phyloP scores from a whole-genome alignment of 768 basidiomycete genomes.

The Saitozyma sp. region DNA sequence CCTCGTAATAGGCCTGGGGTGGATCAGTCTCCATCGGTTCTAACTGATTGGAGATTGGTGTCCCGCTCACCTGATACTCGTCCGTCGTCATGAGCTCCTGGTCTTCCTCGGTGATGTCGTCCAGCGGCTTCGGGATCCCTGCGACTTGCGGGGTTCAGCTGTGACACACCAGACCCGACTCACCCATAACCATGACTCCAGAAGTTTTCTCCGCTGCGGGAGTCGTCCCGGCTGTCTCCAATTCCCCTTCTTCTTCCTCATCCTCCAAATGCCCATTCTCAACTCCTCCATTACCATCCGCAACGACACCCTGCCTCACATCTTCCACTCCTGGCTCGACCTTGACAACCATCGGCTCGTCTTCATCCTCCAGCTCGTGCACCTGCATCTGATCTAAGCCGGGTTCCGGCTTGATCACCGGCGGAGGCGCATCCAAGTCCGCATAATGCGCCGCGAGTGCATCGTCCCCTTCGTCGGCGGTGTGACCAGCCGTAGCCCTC shows the following conservation, averaged over 20 bases:
- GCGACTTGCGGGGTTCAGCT: conserved; percentile 58
- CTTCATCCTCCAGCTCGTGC: background rate
- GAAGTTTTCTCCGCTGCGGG: background rate
- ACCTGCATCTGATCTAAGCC: background rate
- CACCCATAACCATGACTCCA: conserved; percentile 26
- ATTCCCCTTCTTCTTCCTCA: conserved; percentile 15
- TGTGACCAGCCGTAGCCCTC: background rate
- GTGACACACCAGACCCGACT: conserved; percentile 5
- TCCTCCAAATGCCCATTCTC: conserved; percentile 13
- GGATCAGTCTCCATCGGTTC: background rate
- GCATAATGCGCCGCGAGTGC: conserved; percentile 37
- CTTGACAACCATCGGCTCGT: conserved; percentile 2
- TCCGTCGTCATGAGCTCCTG: conserved; percentile 91
- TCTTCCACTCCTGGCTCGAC: background rate
- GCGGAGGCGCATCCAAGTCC: conserved; percentile 6
- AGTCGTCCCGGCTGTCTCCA: conserved; percentile 1
- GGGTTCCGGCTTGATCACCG: background rate
- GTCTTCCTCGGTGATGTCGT: conserved; percentile 84
- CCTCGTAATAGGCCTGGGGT: conserved; percentile 21
- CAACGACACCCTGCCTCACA: background rate
- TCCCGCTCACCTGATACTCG: conserved; percentile 66
- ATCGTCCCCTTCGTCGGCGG: conserved; percentile 26
- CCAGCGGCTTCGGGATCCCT: conserved; percentile 70
- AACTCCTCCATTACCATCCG: background rate
- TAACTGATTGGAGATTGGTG: background rate